Base-by-base conservation (phyloP, 768 basidiomycete genomes). In the Austroboletus eburneus region DNA sequence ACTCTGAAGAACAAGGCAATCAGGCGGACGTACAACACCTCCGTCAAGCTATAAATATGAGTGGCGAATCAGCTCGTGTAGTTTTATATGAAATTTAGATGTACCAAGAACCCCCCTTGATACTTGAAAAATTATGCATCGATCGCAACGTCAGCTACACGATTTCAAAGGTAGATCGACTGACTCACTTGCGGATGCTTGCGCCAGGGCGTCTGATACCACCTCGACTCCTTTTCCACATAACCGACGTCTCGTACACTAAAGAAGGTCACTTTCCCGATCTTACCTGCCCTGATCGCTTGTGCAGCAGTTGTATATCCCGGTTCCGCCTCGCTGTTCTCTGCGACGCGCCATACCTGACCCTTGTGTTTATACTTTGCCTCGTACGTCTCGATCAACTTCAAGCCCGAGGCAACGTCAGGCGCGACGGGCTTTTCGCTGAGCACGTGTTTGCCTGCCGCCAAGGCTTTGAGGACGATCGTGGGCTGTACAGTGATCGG, bases 361-460 rank as follows among this genome's bases (percentile, higher is more conserved):
- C 82, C 83, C 57, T 82, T 82, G 9, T 74, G 71, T 62, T 79
- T 80, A 69, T 80, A 90, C 41, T 72, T 68, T 43, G 65, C 62
- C 54, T 87, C 77, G 64, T 89, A 93, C 32, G 69, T 72, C 29
- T 75, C 69, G 61, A 93, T 83, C 40, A 92, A 72, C 50, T 71
- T 69, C 38, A 79, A 65, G 1, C 85, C 91, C 3, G 69, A 67
- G 23, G 73, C 72, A 37, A 91, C 79, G 56, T 86, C 83, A 34
- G 81, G 73, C 3, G 81, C 88, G 13, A 92, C 75, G 6, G 92
- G 92, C 60, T 94, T 94, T 72, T 95, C 91, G 64, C 84, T 85
- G 49, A 93, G 61, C 40, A 94, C 89, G 60, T 93, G 87, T 68
- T 94, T 95, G 22, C 91, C 87, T 3, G 87, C 85, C 1, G 71